Base-by-base conservation (phyloP, 1,139 yeast genomes). In the Yamadazyma epiphylla region DNA sequence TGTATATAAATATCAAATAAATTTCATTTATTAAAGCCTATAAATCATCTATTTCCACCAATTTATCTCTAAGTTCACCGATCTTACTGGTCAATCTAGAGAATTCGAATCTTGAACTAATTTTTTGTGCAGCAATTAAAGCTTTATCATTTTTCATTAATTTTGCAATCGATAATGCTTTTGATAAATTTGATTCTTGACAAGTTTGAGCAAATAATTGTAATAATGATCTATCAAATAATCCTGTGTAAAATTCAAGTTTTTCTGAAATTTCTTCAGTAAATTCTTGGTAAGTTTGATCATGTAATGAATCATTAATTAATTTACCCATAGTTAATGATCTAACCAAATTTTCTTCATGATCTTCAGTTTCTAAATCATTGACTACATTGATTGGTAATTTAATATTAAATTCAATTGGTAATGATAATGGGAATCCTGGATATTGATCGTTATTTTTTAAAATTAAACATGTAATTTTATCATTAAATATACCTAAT, bases 121-220 rank as follows among this genome's bases (percentile, higher is more conserved):
- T 84, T 56, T 83, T 83, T 15, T 75, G 64, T 1, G 96, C 96
- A 0, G 96, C 96, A 35, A 72, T 73, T 39, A 89, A 61, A 5
- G 95, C 95, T 43, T 82, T 78, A 40, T 82, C 89, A 39, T 79
- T 81, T 45, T 77, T 75, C 45, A 91, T 66, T 49, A 84, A 75
- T 43, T 69, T 72, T 4, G 79, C 88, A 27, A 91, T 55, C 23
- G 83, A 80, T 41, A 77, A 64, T 0, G 95, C 94, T 52, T 81
- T 80, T 33, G 72, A 72, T 25, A 74, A 56, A 35, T 77, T 74
- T 28, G 78, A 74, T 20, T 80, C 82, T 26, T 78, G 70, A 55
- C 96, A 88, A 1, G 94, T 78, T 16, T 64, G 67, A n/a, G 85
- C 91, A 52, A 89, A 77, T 39, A 86, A 68, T 45, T 84, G 76